Conservation (phyloP, 306 rosid species). For the Fragaria vesca region DNA sequence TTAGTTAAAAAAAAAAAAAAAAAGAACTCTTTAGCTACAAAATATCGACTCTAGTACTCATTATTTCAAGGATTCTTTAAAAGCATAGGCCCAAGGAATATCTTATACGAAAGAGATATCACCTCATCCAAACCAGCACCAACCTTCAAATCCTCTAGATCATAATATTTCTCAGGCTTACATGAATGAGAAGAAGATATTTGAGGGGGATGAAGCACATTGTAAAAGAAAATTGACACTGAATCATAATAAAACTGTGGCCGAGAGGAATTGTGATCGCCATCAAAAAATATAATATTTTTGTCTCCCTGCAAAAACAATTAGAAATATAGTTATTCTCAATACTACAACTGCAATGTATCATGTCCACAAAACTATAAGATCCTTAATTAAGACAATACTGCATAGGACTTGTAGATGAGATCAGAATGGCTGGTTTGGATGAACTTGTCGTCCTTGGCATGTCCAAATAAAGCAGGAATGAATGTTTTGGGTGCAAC, state of each 20-base stretch:
- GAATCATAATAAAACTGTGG: conserved; percentile 92
- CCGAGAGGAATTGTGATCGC: conserved; percentile 95
- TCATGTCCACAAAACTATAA: conserved; percentile 1
- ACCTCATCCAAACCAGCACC: conserved; percentile 75
- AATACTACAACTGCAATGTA: conserved; percentile 5
- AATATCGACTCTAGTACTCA: not conserved
- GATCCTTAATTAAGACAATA: conserved; percentile 37
- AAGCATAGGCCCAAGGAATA: not conserved
- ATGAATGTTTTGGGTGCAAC: conserved; percentile 74
- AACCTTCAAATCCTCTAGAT: conserved; percentile 63
- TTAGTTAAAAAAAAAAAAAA: not conserved
- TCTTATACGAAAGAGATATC: conserved; percentile 22
- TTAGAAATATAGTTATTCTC: conserved; percentile 25
- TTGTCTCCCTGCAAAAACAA: conserved; percentile 71
- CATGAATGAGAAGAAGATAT: conserved; percentile 44
- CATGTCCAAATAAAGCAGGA: conserved; percentile 97
- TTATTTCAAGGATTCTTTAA: not conserved
- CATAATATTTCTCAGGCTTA: conserved; percentile 73
- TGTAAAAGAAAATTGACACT: conserved; percentile 83
- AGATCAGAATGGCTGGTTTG: conserved; percentile 79
- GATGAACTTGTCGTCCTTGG: conserved; percentile 69
- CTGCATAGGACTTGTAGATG: conserved; percentile 68
- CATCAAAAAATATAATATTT: conserved; percentile 74
- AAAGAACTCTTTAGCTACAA: not conserved
- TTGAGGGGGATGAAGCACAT: conserved; percentile 83